These are phyloP conservation scores for Solanum ossicruentum DNA, from an alignment of 257 asterid genomes.

Conservation along the genomic window DNA sequence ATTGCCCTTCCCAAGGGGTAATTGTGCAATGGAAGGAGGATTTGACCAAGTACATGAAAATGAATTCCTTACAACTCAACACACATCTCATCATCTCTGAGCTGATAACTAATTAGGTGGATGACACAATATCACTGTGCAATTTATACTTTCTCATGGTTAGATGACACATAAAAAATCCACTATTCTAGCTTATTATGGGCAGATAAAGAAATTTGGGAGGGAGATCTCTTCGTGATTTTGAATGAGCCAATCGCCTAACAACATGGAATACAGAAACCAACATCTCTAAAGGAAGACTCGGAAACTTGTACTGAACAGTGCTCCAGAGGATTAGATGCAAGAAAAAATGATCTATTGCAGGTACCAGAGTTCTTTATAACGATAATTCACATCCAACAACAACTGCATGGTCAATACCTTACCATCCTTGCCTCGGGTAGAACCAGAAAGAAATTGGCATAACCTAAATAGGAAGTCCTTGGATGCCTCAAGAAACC, in stretches of 20 bases:
- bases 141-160: neutral
- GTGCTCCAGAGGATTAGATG: neutral
- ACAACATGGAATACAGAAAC: neutral
- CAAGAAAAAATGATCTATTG: neutral
- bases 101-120: neutral
- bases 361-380: neutral
- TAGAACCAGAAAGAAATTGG: neutral
- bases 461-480: neutral
- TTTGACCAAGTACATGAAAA: no score
- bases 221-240: neutral
- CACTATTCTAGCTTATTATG: neutral
- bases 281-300: neutral
- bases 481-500: neutral
- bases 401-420: neutral
- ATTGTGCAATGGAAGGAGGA: no score
- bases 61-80: no score
- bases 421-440: neutral
- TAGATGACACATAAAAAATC: neutral
- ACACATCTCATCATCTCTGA: no score
- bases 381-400: neutral
- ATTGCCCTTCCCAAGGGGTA: no score
- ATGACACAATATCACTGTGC: neutral
- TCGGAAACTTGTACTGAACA: neutral
- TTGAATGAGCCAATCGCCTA: neutral
- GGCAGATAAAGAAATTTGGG: neutral